These are phyloP conservation scores for Gyromitra esculenta DNA, from an alignment of 2,329 filamentous ascomycete species.

Conservation along the genomic window DNA sequence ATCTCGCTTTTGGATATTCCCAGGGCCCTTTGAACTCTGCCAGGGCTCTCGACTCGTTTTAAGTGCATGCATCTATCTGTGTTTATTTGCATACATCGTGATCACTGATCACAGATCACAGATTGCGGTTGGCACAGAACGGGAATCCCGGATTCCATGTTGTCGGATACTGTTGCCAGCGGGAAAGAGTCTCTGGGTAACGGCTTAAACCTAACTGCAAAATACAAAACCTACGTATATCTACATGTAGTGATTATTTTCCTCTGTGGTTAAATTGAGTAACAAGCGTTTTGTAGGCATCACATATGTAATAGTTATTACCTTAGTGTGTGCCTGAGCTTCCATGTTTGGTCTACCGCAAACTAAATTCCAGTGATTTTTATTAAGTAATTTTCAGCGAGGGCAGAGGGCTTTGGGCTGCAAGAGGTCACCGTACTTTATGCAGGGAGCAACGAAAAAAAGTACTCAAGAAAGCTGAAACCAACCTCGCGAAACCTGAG, in stretches of 20 bases:
- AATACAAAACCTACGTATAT: background rate
- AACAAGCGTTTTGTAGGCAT: no score
- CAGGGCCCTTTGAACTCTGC: background rate
- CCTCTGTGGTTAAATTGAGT: no score
- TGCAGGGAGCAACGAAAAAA: no score
- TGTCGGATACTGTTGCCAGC: background rate
- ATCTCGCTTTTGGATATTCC: background rate
- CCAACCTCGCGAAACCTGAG: background rate
- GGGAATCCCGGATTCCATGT: conserved; percentile 9
- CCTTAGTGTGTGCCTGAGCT: background rate
- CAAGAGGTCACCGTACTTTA: background rate
- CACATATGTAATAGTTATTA: no score
- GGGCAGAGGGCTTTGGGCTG: background rate
- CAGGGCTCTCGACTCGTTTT: background rate
- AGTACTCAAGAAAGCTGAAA: background rate
- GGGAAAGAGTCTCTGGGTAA: background rate
- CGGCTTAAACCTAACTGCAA: background rate
- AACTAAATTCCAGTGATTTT: background rate
- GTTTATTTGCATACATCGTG: conserved; percentile 8
- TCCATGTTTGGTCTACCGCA: background rate
- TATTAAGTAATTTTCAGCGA: background rate
- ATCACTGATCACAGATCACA: background rate
- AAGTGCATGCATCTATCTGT: background rate
- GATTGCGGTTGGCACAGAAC: background rate
- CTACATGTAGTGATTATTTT: no score